phyloP scores from a whole-genome alignment of 2,329 filamentous ascomycete genomes.

The Aspergillus fructus region DNA sequence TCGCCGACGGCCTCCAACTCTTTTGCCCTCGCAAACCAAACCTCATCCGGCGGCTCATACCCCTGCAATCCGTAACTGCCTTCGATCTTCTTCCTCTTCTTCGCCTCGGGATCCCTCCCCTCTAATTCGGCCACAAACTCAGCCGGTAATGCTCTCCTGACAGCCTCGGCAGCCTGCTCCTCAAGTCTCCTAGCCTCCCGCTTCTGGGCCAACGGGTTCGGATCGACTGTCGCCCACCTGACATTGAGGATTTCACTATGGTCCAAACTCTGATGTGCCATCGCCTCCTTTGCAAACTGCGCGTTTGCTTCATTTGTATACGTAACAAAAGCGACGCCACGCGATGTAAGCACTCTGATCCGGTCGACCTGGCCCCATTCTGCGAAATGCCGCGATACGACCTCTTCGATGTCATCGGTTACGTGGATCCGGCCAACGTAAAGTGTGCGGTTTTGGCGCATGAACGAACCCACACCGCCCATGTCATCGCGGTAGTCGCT shows the following conservation, averaged over 20 bases:
- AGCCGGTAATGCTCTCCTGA: constrained; percentile 80
- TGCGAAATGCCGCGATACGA: constrained; percentile 89
- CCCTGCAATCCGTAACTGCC: constrained; percentile 84
- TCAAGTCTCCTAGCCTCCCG: constrained; percentile 85
- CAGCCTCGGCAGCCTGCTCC: constrained; percentile 93
- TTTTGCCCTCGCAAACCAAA: constrained; percentile 83
- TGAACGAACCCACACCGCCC: constrained; percentile 93
- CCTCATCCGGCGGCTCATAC: constrained; percentile 89
- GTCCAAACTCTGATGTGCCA: constrained; percentile 91
- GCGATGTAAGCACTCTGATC: constrained; percentile 78
- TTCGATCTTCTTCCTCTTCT: constrained; percentile 86
- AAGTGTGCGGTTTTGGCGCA: constrained; percentile 88
- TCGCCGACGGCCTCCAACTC: constrained; percentile 64
- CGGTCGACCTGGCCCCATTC: constrained; percentile 96
- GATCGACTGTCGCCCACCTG: constrained; percentile 93
- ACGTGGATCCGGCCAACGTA: constrained; percentile 95
- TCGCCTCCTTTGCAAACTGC: constrained; percentile 90
- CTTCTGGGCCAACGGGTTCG: constrained; percentile 92
- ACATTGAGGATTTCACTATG: constrained; percentile 93
- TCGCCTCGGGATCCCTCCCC: constrained; percentile 80
- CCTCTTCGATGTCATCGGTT: constrained; percentile 93
- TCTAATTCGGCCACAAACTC: constrained; percentile 94
- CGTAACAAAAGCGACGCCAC: constrained; percentile 93
- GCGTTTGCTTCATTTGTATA: constrained; percentile 88
- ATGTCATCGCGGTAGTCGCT: constrained; percentile 95